Base-by-base conservation (phyloP, 2,329 filamentous ascomycete genomes). In the Neoascochyta sp. region DNA sequence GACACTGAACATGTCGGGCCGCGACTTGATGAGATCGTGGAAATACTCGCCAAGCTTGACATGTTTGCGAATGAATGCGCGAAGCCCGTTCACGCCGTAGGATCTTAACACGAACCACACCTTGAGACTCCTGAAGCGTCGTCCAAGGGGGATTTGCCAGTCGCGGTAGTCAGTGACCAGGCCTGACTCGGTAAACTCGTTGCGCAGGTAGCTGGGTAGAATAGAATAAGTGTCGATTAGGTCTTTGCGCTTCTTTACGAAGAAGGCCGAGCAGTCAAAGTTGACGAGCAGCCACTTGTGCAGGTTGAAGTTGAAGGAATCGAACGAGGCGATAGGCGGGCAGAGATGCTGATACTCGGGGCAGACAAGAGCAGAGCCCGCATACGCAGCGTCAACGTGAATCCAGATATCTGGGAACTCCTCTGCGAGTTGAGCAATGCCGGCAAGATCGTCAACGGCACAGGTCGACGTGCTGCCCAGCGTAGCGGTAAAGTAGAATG, bases 221-320 rank as follows among this genome's bases (percentile, higher is more conserved):
- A 92, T 83, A 54, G 78, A 81, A 22, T 95, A 74, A 1, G 88
- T 84, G 39, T 81, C 74, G 23, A 83, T 86, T n/a, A 96, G 75
- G 64, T 88, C 80, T 32, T 71, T 68, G 10, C 89, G 77, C 51
- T 81, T 74, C 41, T 81, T 80, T 27, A 95, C 80, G 65, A 79
- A 96, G 24, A 95, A 74, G 45, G 83, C 83, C 32, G 83, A 51
- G 36, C 76, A 76, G 54, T 96, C 90, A 53, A 95, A 95, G 64
- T 94, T 95, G 34, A 87, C 88, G 11, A 95, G 78, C 26, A 95
- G 73, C 90, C 90, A 95, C 69, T 96, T 96, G 73, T 95, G 89
- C 76, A 95, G 84, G 70, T 95, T 96, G 69, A 90, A 79, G 65
- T 95, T 82, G 74, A 94, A 95, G 43, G 82, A 88, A 68, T 95